A percentile compares a stretch with the other conserved stretches of the same genome.
Conservation (phyloP, 805 yeast genomes). For the Debaryomyces castellii region DNA sequence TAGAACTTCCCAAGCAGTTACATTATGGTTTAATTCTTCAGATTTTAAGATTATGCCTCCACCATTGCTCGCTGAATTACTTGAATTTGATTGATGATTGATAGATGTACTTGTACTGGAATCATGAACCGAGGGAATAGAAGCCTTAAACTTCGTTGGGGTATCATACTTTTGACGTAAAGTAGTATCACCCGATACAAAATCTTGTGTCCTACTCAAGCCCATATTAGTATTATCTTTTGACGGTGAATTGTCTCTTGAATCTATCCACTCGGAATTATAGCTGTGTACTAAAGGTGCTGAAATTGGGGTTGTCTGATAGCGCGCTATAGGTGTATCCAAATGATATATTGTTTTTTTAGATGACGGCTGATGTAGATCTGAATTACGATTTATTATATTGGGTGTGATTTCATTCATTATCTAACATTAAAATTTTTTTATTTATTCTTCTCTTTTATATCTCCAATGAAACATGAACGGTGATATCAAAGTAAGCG, state of each 20-base stretch:
- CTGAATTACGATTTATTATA: conserved; percentile 1
- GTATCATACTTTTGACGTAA: conserved; percentile 12
- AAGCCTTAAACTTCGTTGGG: conserved; percentile 7
- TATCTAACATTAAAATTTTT: background rate
- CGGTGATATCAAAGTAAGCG: background rate
- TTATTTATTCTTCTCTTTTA: background rate
- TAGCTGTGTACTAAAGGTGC: conserved; percentile 10
- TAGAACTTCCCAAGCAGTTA: conserved; percentile 42
- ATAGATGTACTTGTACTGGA: conserved; percentile 3
- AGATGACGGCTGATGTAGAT: background rate
- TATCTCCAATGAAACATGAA: background rate
- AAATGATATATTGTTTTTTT: conserved; percentile 1
- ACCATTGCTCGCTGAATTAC: background rate
- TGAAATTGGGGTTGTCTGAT: conserved; percentile 1
- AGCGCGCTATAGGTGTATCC: background rate
- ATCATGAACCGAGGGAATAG: conserved; percentile 7
- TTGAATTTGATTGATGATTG: background rate
- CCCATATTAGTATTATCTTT: conserved; percentile 8
- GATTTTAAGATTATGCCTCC: conserved; percentile 5
- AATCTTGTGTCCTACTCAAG: conserved; percentile 13
- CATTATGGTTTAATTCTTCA: conserved; percentile 4
- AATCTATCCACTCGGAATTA: conserved; percentile 28
- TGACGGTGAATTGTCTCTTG: conserved; percentile 14
- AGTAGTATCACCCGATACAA: conserved; percentile 10
- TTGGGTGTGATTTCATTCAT: conserved; percentile 8